These are phyloP conservation scores for Colletotrichum higginsianum DNA, from an alignment of 2,329 filamentous ascomycete genomes.

Conservation along the genomic window DNA sequence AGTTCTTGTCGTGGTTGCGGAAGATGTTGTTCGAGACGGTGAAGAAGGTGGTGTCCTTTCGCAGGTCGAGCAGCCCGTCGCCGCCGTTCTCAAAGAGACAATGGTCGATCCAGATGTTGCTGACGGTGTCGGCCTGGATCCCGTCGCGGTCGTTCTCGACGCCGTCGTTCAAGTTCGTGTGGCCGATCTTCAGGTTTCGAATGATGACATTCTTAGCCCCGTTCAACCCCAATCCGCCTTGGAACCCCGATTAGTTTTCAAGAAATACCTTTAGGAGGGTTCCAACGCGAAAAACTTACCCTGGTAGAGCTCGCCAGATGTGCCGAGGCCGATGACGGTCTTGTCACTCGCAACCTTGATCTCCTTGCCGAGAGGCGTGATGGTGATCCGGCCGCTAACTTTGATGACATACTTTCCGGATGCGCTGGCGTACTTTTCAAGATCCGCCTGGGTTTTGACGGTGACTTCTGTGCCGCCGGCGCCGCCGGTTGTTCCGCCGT, in stretches of 20 bases:
- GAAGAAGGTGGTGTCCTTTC: conserved; percentile 43
- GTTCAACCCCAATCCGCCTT: conserved; percentile 42
- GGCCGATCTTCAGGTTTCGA: conserved; percentile 43
- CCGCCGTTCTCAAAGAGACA: conserved; percentile 40
- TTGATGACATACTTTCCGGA: conserved; percentile 47
- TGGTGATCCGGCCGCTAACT: conserved; percentile 45
- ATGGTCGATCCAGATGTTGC: conserved; percentile 45
- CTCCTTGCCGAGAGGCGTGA: conserved; percentile 45
- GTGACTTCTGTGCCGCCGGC: conserved; percentile 44
- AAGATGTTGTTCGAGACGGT: conserved; percentile 45
- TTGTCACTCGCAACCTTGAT: conserved; percentile 44
- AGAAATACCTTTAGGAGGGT: background rate
- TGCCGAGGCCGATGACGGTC: conserved; percentile 44
- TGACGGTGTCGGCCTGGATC: conserved; percentile 39
- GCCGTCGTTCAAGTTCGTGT: conserved; percentile 24
- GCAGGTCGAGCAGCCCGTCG: conserved; percentile 42
- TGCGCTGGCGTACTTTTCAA: conserved; percentile 45
- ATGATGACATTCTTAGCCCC: conserved; percentile 43
- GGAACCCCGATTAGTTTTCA: background rate
- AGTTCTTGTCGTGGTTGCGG: conserved; percentile 44
- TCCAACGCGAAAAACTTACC: background rate
- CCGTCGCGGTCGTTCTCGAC: conserved; percentile 39
- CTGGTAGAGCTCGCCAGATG: conserved; percentile 34
- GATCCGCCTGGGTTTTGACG: conserved; percentile 44
- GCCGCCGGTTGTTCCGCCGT: conserved; percentile 47